Conservation (phyloP, 805 yeast species). For the Candida ascalaphidarum region DNA sequence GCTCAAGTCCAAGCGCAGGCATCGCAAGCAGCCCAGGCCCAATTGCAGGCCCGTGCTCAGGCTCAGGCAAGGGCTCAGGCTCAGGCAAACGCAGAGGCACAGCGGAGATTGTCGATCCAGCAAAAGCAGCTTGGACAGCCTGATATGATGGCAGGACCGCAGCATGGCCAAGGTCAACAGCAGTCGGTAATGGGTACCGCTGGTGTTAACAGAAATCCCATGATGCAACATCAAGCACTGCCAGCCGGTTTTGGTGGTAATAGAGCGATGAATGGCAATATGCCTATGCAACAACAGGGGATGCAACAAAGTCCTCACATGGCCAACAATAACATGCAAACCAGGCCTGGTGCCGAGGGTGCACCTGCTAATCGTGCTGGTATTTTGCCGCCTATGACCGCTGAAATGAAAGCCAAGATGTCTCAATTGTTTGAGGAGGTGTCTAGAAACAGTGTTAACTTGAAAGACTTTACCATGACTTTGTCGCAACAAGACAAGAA, state of each 20-base stretch:
- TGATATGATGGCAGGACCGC: background rate
- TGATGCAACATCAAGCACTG: slow-evolving; percentile 9
- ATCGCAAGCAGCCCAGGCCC: slow-evolving; percentile 1
- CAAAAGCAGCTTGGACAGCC: slow-evolving; percentile 1
- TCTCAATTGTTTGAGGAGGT: slow-evolving; percentile 64
- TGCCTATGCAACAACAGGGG: slow-evolving; percentile 1
- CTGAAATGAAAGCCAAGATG: slow-evolving; percentile 54
- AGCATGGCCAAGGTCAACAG: slow-evolving; percentile 4
- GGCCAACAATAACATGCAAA: slow-evolving; percentile 10
- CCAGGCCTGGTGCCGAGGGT: slow-evolving; percentile 3
- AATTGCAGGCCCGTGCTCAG: background rate
- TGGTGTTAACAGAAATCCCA: slow-evolving; percentile 4
- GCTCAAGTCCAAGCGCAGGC: slow-evolving; percentile 5
- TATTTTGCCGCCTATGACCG: slow-evolving; percentile 35
- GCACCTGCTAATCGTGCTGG: slow-evolving; percentile 3
- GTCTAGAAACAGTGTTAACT: slow-evolving; percentile 52
- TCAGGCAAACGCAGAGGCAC: too few relatives aligned
- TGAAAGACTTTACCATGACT: slow-evolving; percentile 56
- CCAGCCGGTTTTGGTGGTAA: background rate
- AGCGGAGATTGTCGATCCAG: background rate
- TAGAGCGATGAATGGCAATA: background rate
- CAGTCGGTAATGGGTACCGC: slow-evolving; percentile 10
- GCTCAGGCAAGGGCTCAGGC: too few relatives aligned
- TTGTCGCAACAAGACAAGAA: slow-evolving; percentile 59
- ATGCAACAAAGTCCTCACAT: slow-evolving; percentile 2